Percentiles rank a stretch among this genome's conserved stretches.
Conservation (phyloP, 768 basidiomycete species). For the Daedaleopsis sinensis region DNA sequence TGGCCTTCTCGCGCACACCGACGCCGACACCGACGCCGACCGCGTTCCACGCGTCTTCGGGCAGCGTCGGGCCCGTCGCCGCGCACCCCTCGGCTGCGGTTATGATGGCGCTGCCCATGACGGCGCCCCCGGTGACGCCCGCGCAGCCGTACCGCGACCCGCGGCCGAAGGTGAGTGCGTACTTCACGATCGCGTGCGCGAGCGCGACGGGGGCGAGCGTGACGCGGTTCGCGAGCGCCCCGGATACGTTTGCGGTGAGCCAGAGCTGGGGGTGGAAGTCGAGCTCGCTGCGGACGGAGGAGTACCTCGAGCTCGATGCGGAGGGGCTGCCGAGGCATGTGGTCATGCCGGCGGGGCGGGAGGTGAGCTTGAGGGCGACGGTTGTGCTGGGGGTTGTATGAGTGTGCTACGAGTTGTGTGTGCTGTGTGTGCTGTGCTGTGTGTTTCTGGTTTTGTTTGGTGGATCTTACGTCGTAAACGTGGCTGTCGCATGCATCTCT, state of each 20-base stretch:
- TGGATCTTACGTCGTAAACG: background rate
- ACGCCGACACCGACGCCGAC: no score
- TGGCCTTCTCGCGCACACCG: constrained; percentile 12
- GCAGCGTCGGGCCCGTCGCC: constrained; percentile 10
- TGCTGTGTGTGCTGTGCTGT: background rate
- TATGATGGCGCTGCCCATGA: constrained; percentile 41
- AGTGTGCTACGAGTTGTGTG: background rate
- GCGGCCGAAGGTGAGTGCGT: constrained; percentile 69
- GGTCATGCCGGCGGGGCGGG: constrained; percentile 32
- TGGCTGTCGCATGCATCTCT: background rate
- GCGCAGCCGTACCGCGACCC: constrained; percentile 77
- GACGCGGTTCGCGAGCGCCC: constrained; percentile 83
- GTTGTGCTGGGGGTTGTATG: constrained; percentile 78
- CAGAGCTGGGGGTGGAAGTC: constrained; percentile 97
- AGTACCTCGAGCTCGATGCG: constrained; percentile 39
- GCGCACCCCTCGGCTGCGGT: background rate
- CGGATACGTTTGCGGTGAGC: constrained; percentile 81
- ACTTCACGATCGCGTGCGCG: constrained; percentile 83
- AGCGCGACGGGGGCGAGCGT: constrained; percentile 80
- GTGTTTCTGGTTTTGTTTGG: background rate
- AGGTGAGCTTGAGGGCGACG: constrained; percentile 76
- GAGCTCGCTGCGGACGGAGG: constrained; percentile 52
- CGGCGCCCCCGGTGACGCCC: constrained; percentile 51
- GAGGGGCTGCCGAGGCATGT: constrained; percentile 19
- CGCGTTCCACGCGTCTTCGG: constrained; percentile 19